These are phyloP conservation scores for Tetrahymena elliotti DNA, from an alignment of 73 alveolate species.

Conservation along the genomic window DNA sequence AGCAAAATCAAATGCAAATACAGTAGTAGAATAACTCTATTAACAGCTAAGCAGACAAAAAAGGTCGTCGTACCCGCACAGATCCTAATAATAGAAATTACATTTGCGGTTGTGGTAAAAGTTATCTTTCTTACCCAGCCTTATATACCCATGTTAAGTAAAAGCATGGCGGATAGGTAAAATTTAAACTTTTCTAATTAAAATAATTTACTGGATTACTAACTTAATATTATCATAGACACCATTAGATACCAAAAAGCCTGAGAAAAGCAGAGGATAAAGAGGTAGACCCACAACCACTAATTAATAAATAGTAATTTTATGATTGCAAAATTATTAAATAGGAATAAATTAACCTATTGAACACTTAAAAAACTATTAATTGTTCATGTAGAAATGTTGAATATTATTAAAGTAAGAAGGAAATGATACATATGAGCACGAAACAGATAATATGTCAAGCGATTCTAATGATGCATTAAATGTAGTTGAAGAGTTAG, in stretches of 20 bases:
- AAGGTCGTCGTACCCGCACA: conserved; percentile 38
- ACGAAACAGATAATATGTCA: background rate
- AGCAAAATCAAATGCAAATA: background rate
- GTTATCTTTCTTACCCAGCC: conserved; percentile 97
- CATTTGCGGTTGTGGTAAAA: conserved; percentile 94
- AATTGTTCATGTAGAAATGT: no score
- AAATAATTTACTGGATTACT: background rate
- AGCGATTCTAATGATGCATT: background rate
- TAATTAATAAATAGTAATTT: background rate
- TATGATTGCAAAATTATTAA: background rate
- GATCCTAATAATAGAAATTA: conserved; percentile 54
- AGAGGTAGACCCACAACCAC: conserved; percentile 2
- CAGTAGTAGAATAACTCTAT: background rate
- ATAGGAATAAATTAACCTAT: background rate
- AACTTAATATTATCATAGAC: background rate
- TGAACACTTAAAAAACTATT: background rate
- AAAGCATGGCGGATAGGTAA: conserved; percentile 77
- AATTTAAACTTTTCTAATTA: background rate
- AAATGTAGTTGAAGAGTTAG: background rate
- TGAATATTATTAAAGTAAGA: no score
- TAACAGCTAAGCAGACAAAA: background rate
- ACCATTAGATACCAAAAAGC: background rate
- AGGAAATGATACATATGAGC: background rate
- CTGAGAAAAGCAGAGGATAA: background rate
- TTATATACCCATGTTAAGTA: conserved; percentile 95